Evolutionary conservation across 1,284 basidiomycete genomes (phyloP), one percentile per base, ranked within the genome.

Genomic region (Trichosporon asahii): DNA sequence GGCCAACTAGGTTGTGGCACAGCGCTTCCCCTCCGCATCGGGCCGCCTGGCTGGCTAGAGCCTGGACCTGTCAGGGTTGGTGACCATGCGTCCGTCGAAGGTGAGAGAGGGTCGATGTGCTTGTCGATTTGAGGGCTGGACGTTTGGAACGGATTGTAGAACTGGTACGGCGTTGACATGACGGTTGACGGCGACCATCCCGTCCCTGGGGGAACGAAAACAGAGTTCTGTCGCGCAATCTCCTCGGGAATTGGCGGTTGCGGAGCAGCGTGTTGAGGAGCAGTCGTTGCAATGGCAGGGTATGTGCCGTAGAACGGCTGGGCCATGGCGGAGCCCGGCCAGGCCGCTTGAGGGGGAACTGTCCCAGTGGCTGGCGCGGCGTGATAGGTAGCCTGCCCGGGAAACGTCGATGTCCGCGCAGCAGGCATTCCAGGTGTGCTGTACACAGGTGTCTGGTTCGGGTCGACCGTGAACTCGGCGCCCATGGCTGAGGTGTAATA

Each of bases 141-240:
- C 6, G 23, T 31, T 7, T 65, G 66, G 25, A 64, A 73, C 1
- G 68, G 68, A 40, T 37, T 66, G 61, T 68, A 73, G 65, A 69
- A 73, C 66, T 70, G 69, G 37, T 68, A 73, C 1, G 70, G 72
- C 6, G 72, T 53, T 18, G 72, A 68, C 14, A 73, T 31, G 11
- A 73, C 70, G 0, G 70, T 68, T 7, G 72, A 73, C 2, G 70
- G 49, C 4, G 72, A 71, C 72, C 72, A 73, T 0, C 66, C 70
- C 7, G 68, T 63, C 3, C 33, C 53, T 8, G 72, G 66, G 0
- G 70, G 64, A 4, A 73, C 53, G 23, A 68, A 73, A 15, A 73
- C 67, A 2, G 70, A 71, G 12, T 57, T 65, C n/a, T 67, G 66
- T 60, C 65, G 72, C 0, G 60, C 70, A 27, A 73, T 61, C 31